Conservation (phyloP, 805 yeast species). For the Candida silvatica region DNA sequence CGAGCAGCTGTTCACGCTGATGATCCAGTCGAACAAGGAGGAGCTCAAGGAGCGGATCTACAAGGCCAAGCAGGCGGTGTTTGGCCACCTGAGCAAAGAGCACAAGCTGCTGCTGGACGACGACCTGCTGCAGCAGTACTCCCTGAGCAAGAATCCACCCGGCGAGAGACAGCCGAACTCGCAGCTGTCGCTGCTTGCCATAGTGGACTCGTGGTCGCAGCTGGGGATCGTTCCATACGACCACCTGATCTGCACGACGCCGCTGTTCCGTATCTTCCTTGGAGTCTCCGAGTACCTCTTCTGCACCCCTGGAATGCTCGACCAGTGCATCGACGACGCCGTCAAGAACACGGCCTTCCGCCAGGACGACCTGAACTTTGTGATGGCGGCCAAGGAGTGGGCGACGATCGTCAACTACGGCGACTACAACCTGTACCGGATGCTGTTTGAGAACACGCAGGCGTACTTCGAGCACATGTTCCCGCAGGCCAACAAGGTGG, state of each 20-base stretch:
- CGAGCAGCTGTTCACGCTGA: conserved; percentile 73
- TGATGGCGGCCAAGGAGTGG: conserved; percentile 87
- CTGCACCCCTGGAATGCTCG: conserved; percentile 76
- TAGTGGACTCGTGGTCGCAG: conserved; percentile 90
- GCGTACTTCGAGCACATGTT: conserved; percentile 80
- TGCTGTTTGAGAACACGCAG: conserved; percentile 72
- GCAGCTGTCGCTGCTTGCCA: conserved; percentile 80
- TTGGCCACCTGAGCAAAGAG: conserved; percentile 50
- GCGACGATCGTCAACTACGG: conserved; percentile 71
- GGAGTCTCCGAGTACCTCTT: conserved; percentile 93
- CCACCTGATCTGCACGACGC: conserved; percentile 95
- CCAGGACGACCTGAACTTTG: conserved; percentile 87
- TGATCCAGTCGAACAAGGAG: conserved; percentile 59
- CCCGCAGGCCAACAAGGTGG: conserved; percentile 79
- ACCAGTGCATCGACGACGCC: conserved; percentile 69
- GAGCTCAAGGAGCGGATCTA: conserved; percentile 51
- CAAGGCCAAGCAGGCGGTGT: conserved; percentile 68
- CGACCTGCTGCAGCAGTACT: conserved; percentile 66
- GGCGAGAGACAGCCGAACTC: conserved; percentile 71
- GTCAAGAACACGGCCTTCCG: conserved; percentile 60
- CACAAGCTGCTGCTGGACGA: conserved; percentile 70
- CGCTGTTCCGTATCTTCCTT: conserved; percentile 80
- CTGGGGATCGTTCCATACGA: conserved; percentile 87
- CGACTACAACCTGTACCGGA: conserved; percentile 61
- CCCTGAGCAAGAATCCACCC: conserved; percentile 65